Conservation (phyloP, 2,329 filamentous ascomycete species). For the Hypoxylon sp. region DNA sequence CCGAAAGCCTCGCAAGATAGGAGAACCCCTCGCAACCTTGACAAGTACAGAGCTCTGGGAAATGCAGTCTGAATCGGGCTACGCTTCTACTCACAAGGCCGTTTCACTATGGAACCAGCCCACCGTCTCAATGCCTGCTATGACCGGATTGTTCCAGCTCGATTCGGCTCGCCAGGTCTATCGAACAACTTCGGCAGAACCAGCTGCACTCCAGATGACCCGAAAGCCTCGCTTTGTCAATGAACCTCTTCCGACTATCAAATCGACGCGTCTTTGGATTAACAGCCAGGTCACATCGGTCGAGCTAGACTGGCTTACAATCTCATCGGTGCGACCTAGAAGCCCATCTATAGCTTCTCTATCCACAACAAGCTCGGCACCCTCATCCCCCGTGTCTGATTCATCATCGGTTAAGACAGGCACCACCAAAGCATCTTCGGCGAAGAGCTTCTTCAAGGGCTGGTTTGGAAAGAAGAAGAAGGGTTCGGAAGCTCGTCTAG, state of each 20-base stretch:
- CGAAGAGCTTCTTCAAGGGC: conserved; percentile 46
- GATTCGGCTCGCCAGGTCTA: conserved; percentile 52
- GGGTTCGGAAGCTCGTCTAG: conserved; percentile 24
- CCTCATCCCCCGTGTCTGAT: conserved; percentile 44
- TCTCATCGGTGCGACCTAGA: conserved; percentile 46
- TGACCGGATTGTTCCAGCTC: conserved; percentile 53
- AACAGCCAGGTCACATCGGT: conserved; percentile 28
- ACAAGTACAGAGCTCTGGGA: conserved; percentile 46
- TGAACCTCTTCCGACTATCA: conserved; percentile 45
- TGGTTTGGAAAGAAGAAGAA: conserved; percentile 50
- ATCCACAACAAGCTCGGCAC: conserved; percentile 42
- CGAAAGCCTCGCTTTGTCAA: conserved; percentile 55
- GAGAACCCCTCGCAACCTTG: conserved; percentile 31
- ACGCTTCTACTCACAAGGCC: conserved; percentile 3
- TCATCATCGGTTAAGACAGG: conserved; percentile 44
- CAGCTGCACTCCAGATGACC: conserved; percentile 55
- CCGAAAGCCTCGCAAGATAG: conserved; percentile 33
- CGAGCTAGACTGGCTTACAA: conserved; percentile 52
- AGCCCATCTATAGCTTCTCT: conserved; percentile 47
- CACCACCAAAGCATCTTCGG: conserved; percentile 45
- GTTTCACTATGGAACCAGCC: conserved; percentile 43
- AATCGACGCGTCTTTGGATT: conserved; percentile 50
- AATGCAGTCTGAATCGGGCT: conserved; percentile 5
- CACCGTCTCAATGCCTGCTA: neutral
- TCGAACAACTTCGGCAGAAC: conserved; percentile 54